Conservation (phyloP, 2,329 filamentous ascomycete species). For the Elsinoe fawcettii region DNA sequence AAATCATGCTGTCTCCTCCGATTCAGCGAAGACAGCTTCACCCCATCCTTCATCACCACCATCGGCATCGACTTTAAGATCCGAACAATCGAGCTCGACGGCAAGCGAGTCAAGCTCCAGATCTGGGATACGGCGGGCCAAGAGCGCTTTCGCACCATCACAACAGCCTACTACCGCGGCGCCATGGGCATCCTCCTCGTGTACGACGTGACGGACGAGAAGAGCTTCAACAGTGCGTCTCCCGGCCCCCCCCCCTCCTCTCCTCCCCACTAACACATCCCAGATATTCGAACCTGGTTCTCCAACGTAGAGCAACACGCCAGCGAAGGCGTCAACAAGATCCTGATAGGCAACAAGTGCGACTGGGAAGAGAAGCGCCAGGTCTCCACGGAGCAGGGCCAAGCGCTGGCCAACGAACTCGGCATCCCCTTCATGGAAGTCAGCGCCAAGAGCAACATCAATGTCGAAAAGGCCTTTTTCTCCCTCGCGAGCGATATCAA, state of each 20-base stretch:
- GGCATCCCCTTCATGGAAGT: constrained; percentile 98
- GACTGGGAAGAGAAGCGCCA: constrained; percentile 99
- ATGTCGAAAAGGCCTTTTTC: constrained; percentile 98
- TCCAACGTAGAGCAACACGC: constrained; percentile 98
- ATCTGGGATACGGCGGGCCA: constrained; percentile 99
- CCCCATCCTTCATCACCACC: constrained; percentile 94
- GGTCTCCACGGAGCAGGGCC: constrained; percentile 85
- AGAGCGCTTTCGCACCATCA: constrained; percentile 97
- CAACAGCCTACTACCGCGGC: constrained; percentile 95
- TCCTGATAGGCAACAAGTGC: constrained; percentile 98
- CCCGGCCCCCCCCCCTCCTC: neutral
- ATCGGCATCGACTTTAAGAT: constrained; percentile 99
- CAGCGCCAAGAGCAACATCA: constrained; percentile 98
- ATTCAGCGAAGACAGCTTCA: constrained; percentile 97
- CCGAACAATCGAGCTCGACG: constrained; percentile 95
- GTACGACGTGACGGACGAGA: constrained; percentile 96
- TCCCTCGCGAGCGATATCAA: constrained; percentile 93
- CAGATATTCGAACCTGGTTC: constrained; percentile 99
- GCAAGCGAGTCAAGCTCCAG: constrained; percentile 97
- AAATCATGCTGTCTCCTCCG: constrained; percentile 95
- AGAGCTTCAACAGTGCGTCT: constrained; percentile 82
- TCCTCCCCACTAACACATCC: constrained; percentile 7
- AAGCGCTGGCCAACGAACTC: constrained; percentile 88
- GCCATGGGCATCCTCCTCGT: constrained; percentile 97
- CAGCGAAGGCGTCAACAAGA: constrained; percentile 98